These are phyloP conservation scores for Wallacemonas sp. DNA, from an alignment of 208 protist species.

Conservation along the genomic window DNA sequence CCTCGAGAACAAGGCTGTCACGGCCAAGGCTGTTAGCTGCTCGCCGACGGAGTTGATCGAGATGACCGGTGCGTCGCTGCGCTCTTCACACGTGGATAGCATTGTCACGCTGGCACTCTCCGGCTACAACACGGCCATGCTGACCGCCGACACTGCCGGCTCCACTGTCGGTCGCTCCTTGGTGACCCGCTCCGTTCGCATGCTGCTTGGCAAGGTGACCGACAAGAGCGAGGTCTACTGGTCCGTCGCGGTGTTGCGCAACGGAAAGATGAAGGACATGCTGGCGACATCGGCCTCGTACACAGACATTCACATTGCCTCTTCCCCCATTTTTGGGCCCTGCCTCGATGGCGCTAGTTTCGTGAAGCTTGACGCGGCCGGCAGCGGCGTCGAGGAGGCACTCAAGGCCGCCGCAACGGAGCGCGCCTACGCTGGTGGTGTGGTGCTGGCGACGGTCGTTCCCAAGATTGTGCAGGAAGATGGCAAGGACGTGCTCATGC, in stretches of 20 bases:
- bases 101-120: conserved; percentile 26
- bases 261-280: conserved; percentile 44
- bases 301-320: conserved; percentile 39
- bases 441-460: conserved; percentile 29
- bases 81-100: conserved; percentile 31
- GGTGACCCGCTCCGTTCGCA: conserved; percentile 20
- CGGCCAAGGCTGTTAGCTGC: not conserved
- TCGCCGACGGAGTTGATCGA: conserved; percentile 33
- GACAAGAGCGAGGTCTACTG: conserved; percentile 41
- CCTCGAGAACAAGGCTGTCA: conserved; percentile 9
- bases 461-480: conserved; percentile 33
- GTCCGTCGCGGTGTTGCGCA: conserved; percentile 40
- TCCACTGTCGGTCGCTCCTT: conserved; percentile 42
- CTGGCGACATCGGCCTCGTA: conserved; percentile 36
- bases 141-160: conserved; percentile 34
- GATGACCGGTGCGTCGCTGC: conserved; percentile 28
- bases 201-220: conserved; percentile 21
- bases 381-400: not conserved
- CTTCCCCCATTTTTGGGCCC: conserved; percentile 63
- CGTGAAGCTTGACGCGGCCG: not conserved
- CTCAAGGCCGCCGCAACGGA: conserved; percentile 30
- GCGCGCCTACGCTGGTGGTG: conserved; percentile 25
- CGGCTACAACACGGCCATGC: conserved; percentile 51
- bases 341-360: conserved; percentile 32
- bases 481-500: conserved; percentile 43